Evolutionary conservation across 1,284 basidiomycete species (phyloP), one percentile per base, ranked within the genome.

Genomic region (Polyporus tsugae): DNA sequence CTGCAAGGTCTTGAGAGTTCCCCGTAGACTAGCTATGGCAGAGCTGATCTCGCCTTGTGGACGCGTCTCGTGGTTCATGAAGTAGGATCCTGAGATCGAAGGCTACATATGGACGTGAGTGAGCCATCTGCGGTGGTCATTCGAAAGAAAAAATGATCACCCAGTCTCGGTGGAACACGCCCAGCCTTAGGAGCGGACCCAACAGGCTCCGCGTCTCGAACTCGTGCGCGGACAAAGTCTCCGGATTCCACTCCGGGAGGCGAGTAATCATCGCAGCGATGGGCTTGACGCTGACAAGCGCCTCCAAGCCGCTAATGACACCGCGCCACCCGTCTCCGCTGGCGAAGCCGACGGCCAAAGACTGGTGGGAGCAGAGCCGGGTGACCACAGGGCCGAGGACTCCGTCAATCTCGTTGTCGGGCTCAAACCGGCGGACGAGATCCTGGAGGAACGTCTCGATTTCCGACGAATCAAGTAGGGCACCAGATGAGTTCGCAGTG

Each of bases 161-260:
- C 89, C 95, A 97, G 83, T 97, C 95, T 66, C 90, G 84, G 6
- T 90, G 88, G 78, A 97, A 97, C 6, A 96, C 90, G 55, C 92
- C 92, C 53, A 98, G 81, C 41, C 95, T 83, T 68, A 93, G 88
- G 29, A 98, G 80, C 0, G 95, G 95, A 0, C 96, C 96, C 70
- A 98, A 81, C 63, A 98, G 78, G 15, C 91, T 89, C 25, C 79
- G 72, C 0, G 80, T 85, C 79, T 96, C 91, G 77, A 94, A 89
- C 0, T 81, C 85, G 2, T 86, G 78, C 3, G 91, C 88, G 4
- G 85, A 87, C 25, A 87, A 88, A 15, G 39, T 39, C 9, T 76
- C 70, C 35, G 94, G 93, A 73, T 87, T 91, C 90, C 93, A 96
- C 67, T 89, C 86, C 44, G 87, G 82, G 82, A 95, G 84, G 69